Conservation (phyloP, 2,329 filamentous ascomycete genomes). For the Aspergillus transmontanensis region DNA sequence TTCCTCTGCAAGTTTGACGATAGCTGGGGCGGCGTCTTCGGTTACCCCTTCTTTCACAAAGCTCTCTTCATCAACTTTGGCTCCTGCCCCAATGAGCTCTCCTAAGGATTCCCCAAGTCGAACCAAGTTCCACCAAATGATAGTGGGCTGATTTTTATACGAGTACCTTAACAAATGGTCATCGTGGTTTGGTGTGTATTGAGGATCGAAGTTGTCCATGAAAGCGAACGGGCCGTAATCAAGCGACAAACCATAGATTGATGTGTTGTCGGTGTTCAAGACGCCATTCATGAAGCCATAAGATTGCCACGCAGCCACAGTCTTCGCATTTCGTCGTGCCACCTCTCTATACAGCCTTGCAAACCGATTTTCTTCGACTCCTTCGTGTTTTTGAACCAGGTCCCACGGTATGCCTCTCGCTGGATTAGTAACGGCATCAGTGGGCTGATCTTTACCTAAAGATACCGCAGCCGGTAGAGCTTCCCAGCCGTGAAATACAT, state of each 20-base stretch:
- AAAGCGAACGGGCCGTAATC: slow-evolving; percentile 98
- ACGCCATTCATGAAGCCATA: slow-evolving; percentile 99
- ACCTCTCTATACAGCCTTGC: slow-evolving; percentile 85
- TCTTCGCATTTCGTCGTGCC: slow-evolving; percentile 78
- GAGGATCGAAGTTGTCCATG: slow-evolving; percentile 93
- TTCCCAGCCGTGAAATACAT: slow-evolving; percentile 87
- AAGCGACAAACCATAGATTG: slow-evolving; percentile 81
- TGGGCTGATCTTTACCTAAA: slow-evolving; percentile 43
- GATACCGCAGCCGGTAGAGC: slow-evolving; percentile 66
- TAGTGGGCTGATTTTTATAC: slow-evolving; percentile 90
- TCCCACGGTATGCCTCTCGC: slow-evolving; percentile 58
- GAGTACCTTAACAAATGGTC: slow-evolving; percentile 84
- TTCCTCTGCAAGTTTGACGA: slow-evolving; percentile 78
- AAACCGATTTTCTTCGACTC: slow-evolving; percentile 80
- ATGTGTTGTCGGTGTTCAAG: slow-evolving; percentile 97
- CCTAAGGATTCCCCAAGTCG: slow-evolving; percentile 86
- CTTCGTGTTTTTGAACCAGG: slow-evolving; percentile 66
- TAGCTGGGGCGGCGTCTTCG: slow-evolving; percentile 67
- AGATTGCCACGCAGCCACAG: slow-evolving; percentile 92
- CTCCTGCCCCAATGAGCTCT: slow-evolving; percentile 80
- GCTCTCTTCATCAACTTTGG: slow-evolving; percentile 67
- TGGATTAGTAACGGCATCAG: slow-evolving; percentile 46
- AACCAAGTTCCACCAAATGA: slow-evolving; percentile 99
- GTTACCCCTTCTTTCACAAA: slow-evolving; percentile 75
- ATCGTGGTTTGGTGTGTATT: slow-evolving; percentile 96